Percentiles rank a stretch among this genome's conserved stretches.
Evolutionary conservation across 192 early-diverging fungal species (phyloP).

Genomic region (Mycoemilia scoparia): DNA sequence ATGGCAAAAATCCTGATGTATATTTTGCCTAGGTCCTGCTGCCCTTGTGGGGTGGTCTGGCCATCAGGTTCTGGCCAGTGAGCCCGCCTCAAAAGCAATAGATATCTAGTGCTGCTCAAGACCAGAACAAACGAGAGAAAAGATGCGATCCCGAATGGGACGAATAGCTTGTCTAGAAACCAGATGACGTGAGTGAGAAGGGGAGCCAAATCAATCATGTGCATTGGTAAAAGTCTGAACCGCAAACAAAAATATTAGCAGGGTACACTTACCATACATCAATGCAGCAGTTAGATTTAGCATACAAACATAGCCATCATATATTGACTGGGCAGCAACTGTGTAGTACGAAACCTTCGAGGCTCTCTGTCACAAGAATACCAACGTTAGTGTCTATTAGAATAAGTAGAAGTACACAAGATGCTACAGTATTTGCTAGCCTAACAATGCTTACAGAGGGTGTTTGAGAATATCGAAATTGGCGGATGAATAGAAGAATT

Average conservation of each 20-base stretch:
- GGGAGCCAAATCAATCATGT: neutral
- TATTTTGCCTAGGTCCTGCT: slow-evolving; percentile 8
- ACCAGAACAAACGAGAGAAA: slow-evolving; percentile 49
- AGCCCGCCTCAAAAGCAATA: slow-evolving; percentile 46
- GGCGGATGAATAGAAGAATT: slow-evolving; percentile 29
- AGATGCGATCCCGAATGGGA: slow-evolving; percentile 37
- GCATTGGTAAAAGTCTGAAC: slow-evolving; percentile 1
- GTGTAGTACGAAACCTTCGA: slow-evolving; percentile 48
- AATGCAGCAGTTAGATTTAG: slow-evolving; percentile 39
- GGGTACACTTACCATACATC: slow-evolving; percentile 20
- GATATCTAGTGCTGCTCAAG: slow-evolving; percentile 50
- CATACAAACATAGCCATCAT: slow-evolving; percentile 45
- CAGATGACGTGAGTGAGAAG: slow-evolving; percentile 1
- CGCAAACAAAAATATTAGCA: neutral
- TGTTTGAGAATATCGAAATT: slow-evolving; percentile 46
- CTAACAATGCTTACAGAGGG: slow-evolving; percentile 33
- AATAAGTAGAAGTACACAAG: neutral
- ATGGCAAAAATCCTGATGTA: slow-evolving; percentile 24
- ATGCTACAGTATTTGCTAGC: neutral
- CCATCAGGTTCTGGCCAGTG: slow-evolving; percentile 39
- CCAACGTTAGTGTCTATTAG: neutral
- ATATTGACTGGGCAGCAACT: slow-evolving; percentile 38
- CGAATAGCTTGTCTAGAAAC: slow-evolving; percentile 27
- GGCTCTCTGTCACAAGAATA: slow-evolving; percentile 31
- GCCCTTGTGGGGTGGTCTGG: slow-evolving; percentile 8